These are phyloP conservation scores for Fusarium acutatum DNA, from an alignment of 2,329 filamentous ascomycete species.

Conservation along the genomic window DNA sequence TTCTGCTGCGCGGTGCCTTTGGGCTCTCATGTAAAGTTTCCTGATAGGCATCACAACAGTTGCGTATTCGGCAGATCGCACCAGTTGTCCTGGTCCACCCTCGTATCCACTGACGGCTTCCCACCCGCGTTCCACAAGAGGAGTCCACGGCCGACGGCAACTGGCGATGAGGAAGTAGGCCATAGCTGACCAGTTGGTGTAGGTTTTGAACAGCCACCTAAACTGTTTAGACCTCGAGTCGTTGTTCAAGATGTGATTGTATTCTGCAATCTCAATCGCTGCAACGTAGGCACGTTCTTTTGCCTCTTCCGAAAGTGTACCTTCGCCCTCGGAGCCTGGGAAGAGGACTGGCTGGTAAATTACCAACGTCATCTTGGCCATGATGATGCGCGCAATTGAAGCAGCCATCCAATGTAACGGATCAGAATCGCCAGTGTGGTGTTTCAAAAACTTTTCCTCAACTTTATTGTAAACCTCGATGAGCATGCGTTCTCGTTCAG, in stretches of 20 bases:
- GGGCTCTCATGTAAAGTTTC: conserved; percentile 62
- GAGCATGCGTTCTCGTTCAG: conserved; percentile 55
- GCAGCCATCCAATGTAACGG: conserved; percentile 74
- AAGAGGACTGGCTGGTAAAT: conserved; percentile 78
- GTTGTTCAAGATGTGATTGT: conserved; percentile 70
- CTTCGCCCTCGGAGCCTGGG: conserved; percentile 62
- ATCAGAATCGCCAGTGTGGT: conserved; percentile 58
- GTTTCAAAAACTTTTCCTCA: conserved; percentile 62
- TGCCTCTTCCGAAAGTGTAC: conserved; percentile 66
- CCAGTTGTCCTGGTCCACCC: conserved; percentile 51
- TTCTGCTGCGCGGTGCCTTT: conserved; percentile 60
- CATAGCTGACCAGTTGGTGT: conserved; percentile 61
- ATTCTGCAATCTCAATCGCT: conserved; percentile 77
- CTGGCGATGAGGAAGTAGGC: conserved; percentile 59
- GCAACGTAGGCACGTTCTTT: conserved; percentile 76
- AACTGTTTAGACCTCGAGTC: conserved; percentile 60
- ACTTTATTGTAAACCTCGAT: conserved; percentile 62
- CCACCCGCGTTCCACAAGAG: conserved; percentile 61
- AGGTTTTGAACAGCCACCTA: conserved; percentile 60
- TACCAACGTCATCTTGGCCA: conserved; percentile 81
- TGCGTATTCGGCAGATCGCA: conserved; percentile 55
- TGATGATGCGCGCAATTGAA: conserved; percentile 74
- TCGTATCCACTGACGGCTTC: conserved; percentile 53
- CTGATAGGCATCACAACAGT: conserved; percentile 63
- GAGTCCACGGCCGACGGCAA: conserved; percentile 57